A percentile compares a stretch with the other conserved stretches of the same genome.
Conservation (phyloP, 2,329 filamentous ascomycete genomes). For the Trichoderma guizhouense region DNA sequence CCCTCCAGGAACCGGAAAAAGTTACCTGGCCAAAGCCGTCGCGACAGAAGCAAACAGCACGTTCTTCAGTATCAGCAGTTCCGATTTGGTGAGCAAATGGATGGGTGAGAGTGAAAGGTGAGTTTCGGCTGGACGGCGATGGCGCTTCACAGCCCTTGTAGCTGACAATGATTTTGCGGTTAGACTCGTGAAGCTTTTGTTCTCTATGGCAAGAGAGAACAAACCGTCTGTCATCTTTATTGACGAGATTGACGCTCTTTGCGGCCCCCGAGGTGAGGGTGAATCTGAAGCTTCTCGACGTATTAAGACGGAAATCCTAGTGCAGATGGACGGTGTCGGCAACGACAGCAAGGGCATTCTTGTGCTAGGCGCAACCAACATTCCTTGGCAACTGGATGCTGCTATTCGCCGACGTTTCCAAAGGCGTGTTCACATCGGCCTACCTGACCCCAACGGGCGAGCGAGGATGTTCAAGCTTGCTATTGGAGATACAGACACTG, state of each 20-base stretch:
- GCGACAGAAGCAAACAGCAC: conserved; percentile 98
- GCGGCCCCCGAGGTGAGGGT: conserved; percentile 86
- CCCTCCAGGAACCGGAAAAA: conserved; percentile 95
- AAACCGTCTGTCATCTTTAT: conserved; percentile 99
- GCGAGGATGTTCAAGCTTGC: conserved; percentile 95
- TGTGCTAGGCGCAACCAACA: conserved; percentile 94
- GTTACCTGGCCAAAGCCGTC: conserved; percentile 94
- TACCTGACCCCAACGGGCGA: conserved; percentile 82
- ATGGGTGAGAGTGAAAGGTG: conserved; percentile 99
- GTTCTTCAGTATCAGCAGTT: conserved; percentile 97
- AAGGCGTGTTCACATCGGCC: conserved; percentile 87
- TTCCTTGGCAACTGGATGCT: conserved; percentile 96
- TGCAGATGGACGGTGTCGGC: conserved; percentile 99
- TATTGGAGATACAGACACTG: conserved; percentile 88
- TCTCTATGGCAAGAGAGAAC: conserved; percentile 97
- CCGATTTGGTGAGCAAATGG: conserved; percentile 97
- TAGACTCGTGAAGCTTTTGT: conserved; percentile 92
- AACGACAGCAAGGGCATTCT: conserved; percentile 92
- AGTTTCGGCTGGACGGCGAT: conserved; percentile 11
- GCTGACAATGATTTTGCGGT: conserved; percentile 22
- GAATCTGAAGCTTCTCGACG: conserved; percentile 95
- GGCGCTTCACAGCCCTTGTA: not conserved
- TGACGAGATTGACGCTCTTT: conserved; percentile 95
- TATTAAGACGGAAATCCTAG: conserved; percentile 97
- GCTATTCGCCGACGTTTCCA: conserved; percentile 97